Base-by-base conservation (phyloP, 768 basidiomycete genomes). In the Leccinum arenicola region DNA sequence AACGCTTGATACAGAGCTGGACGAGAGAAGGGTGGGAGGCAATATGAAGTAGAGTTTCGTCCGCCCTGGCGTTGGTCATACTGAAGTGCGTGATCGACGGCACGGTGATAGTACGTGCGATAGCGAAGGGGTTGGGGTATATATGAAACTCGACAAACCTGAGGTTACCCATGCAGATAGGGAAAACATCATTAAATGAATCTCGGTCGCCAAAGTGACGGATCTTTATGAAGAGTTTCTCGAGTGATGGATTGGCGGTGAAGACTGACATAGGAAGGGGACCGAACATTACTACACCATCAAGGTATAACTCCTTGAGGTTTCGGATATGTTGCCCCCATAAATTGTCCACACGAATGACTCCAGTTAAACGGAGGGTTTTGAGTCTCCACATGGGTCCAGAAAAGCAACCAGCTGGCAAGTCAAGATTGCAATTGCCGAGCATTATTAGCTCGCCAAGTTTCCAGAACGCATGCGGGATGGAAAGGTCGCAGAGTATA, bases 1-100 rank as follows among this genome's bases (percentile, higher is more conserved):
- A 56, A 55, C 77, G 80, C 6, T 65, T 63, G 19, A 84, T 59
- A 7, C 62, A 64, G 50, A 85, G 73, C 40, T 78, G 76, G n/a
- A 71, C 75, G n/a, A 84, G 73, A 23, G 62, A 66, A 33, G 64
- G 61, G 43, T 64, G 51, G 25, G 62, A 66, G 29, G 64, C 66
- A 9, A 55, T 58, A 31, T 47, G 72, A 38, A 58, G 33, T 8
- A 81, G 58, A 9, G 68, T 61, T 11, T 52, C 57, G 58, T 70
- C 65, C 56, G 59, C 40, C 50, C 36, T 15, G 48, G 57, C 35
- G 67, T 55, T 45, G 29, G 47, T 61, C 29, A 73, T 50, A 45
- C 35, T 60, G 25, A 68, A 65, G 31, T 56, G 61, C 17, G 64
- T 61, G 27, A 79, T 60, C 19, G 68, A 68, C 2, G 78, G 78